phyloP scores from a whole-genome alignment of 345 rosid species.

The Sonneratia alba region DNA sequence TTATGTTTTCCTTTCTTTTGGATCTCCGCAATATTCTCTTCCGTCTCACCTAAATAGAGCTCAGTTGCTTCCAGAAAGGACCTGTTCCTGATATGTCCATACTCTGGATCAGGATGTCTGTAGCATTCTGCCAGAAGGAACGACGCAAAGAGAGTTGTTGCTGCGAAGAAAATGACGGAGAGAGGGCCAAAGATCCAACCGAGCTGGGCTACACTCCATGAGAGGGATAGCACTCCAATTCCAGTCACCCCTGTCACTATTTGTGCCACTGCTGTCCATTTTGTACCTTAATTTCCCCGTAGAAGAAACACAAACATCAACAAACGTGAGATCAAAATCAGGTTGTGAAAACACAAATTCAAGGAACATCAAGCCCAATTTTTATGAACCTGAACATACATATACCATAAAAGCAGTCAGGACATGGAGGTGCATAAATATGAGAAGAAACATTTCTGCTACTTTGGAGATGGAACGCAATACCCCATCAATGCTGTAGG shows the following conservation, averaged over 20 bases:
- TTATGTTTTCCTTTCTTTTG: no score
- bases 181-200: constrained; percentile 72
- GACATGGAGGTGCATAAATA: no score
- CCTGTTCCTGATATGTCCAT: constrained; percentile 33
- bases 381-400: no score
- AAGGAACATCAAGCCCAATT: no score
- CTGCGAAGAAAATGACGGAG: constrained; percentile 34
- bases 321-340: neutral
- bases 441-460: no score
- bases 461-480: no score
- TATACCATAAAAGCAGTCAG: no score
- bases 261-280: constrained; percentile 45
- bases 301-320: neutral
- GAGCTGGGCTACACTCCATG: constrained; percentile 61
- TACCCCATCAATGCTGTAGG: no score
- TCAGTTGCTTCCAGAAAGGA: constrained; percentile 44
- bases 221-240: constrained; percentile 66
- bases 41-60: constrained; percentile 33
- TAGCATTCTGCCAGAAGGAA: constrained; percentile 45
- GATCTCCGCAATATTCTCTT: neutral
- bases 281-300: constrained; percentile 6
- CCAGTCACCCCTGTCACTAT: constrained; percentile 70
- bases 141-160: constrained; percentile 32
- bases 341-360: no score
- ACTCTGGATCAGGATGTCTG: constrained; percentile 38